Evolutionary conservation across 768 basidiomycete genomes (phyloP), one percentile per base, ranked within the genome.

Genomic region (Gloeostereum incarnatum): DNA sequence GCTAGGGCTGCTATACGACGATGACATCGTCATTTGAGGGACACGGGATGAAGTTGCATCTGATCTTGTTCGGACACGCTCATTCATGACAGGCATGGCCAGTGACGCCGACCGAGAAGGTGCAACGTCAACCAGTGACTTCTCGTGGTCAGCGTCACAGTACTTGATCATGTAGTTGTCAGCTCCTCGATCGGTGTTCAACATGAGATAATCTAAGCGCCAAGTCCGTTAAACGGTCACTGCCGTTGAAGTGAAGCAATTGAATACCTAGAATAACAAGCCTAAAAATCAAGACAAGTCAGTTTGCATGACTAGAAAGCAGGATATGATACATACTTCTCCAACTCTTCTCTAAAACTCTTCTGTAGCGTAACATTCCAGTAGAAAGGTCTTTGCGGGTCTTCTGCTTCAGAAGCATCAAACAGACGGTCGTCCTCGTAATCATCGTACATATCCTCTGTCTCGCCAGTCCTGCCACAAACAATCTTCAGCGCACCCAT

Each of bases 131-230:
- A 90, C 78, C 31, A 84, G 66, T 0, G 78, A 61, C 53, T 83
- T 87, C 45, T 87, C 85, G 41, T 84, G 82, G 27, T 75, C 78
- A 31, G 73, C 81, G 59, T 86, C 83, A 53, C 88, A 90, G 53
- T 81, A 87, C 56, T 87, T 90, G 60, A 91, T 83, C 88, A 91
- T 91, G 58, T 85, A 91, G 56, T 90, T 44, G 38, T 44, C 46
- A 11, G 45, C 37, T 25, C 72, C 81, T 36, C 89, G 77, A 53
- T 91, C 90, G 14, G 91, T 93, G 56, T 92, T 93, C 37, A 89
- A 75, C 82, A 93, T 93, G 31, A 94, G 67, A 59, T 84, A 90
- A 58, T 93, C 89, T 85, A 44, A 17, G 40, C 1, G 16, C 6
- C 8, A 13, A 29, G 41, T 46, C 41, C 45, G 43, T 3, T 42